Evolutionary conservation across 2,329 filamentous ascomycete genomes (phyloP), one percentile per base, ranked within the genome.

Genomic region (Xylaria sp.): DNA sequence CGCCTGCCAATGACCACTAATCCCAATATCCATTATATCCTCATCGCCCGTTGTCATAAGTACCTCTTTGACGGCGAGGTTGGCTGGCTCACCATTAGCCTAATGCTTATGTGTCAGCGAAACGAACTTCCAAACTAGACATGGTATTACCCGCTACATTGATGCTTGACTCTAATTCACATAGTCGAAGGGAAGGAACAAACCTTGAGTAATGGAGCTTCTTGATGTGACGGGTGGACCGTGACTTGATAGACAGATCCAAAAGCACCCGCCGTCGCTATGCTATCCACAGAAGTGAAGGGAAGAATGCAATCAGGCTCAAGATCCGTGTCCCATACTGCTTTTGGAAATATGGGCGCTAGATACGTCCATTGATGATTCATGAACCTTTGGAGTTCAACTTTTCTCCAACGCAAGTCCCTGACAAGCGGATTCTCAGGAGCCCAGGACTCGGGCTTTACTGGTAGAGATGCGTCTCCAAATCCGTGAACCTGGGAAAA

Each of bases 341-440:
- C n/a, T 13, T 54, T 8, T 33, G 51, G 51, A 33, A 54, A 33
- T 7, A 54, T 54, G 6, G 51, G 51, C 28, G 25, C 51, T 6
- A 54, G 51, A n/a, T 54, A 54, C 28, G 25, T 54, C 51, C 51
- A 54, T 9, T 54, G 51, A 4, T 54, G 25, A n/a, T 54, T 15
- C 51, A 54, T 33, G 5, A 54, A 54, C n/a, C 13, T 18, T 25
- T 31, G 25, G 9, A 54, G 25, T 33, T 54, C 51, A 54, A 6
- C 25, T 13, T n/a, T 31, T 4, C 31, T 54, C 51, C 51, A 54
- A 33, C 23, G 23, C 25, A 54, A 31, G 5, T 54, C 25, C 15
- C 23, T n/a, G 51, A 54, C 15, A 54, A 54, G 51, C 31, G 51
- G 13, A 33, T 8, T 31, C 6, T n/a, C 23, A 54, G 13, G 28